phyloP scores from a whole-genome alignment of 2,329 filamentous ascomycete genomes.

The Phaeosphaeriaceae sp. region DNA sequence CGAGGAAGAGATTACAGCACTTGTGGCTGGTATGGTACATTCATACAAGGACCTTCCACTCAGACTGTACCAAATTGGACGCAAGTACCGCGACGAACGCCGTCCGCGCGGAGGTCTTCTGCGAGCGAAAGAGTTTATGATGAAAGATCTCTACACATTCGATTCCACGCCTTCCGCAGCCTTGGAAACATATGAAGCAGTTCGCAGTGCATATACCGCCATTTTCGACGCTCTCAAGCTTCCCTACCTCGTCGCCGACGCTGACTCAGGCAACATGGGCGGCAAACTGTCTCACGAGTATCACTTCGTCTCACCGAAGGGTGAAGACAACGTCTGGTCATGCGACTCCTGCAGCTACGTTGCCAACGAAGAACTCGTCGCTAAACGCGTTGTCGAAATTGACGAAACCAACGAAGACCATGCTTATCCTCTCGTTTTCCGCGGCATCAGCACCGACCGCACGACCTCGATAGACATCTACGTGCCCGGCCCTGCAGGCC shows the following conservation, averaged over 20 bases:
- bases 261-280: constrained; percentile 96
- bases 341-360: constrained; percentile 78
- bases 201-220: constrained; percentile 74
- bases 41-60: constrained; percentile 89
- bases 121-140: constrained; percentile 87
- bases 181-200: constrained; percentile 78
- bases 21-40: constrained; percentile 75
- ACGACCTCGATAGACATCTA: constrained; percentile 70
- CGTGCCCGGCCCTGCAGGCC: constrained; percentile 19
- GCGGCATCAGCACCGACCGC: constrained; percentile 71
- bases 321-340: constrained; percentile 83
- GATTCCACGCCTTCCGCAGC: constrained; percentile 74
- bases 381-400: constrained; percentile 36
- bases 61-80: constrained; percentile 87
- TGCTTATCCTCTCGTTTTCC: constrained; percentile 57
- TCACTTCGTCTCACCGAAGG: constrained; percentile 78
- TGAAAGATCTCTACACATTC: constrained; percentile 99
- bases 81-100: constrained; percentile 94
- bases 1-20: constrained; percentile 90
- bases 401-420: constrained; percentile 27
- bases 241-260: constrained; percentile 83
- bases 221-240: constrained; percentile 85
- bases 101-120: constrained; percentile 87
- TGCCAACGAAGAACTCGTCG: constrained; percentile 87
- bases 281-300: constrained; percentile 94